Evolutionary conservation across 768 basidiomycete species (phyloP), one percentile per base, ranked within the genome.

Genomic region (Amyloporia xantha): DNA sequence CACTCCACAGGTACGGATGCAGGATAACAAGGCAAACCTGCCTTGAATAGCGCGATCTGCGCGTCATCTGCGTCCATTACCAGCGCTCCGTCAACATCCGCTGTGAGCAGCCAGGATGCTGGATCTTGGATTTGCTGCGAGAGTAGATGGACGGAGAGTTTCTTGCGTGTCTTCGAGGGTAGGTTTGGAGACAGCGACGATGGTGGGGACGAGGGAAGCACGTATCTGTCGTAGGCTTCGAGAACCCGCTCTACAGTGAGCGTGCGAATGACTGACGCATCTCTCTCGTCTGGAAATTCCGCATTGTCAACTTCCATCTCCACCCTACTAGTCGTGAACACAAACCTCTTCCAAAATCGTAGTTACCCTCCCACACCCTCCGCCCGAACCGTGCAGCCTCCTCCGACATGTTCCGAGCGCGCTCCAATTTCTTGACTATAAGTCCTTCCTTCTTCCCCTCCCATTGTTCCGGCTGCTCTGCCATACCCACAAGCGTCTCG

Each of bases 281-380:
- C 56, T 10, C 43, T 49, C 47, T 59, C 59, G 19, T 47, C 61
- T 62, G 44, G 6, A 27, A 1, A 19, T 19, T 17, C 20, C 15
- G 23, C 25, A 26, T 12, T 23, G 4, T 13, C 5, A 46, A 30
- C 3, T 12, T 35, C 23, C 3, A 11, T 6, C 12, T 10, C 5
- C 20, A 21, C 41, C 21, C 23, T 33, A 24, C 17, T 20, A 20
- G 26, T 21, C 21, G 5, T 13, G 11, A 46, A 40, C 17, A 62
- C 62, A 30, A 35, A 63, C 62, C 37, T 23, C 47, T 41, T n/a
- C 55, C 20, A 44, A 63, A 63, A 45, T 63, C 58, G 35, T 58
- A 56, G 40, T 54, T 50, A 1, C 60, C 62, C 25, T 30, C 41
- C 5, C 50, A 35, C 36, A 64, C 59, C 3, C 53, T 51, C 20